These are phyloP conservation scores for Talaromyces sp. DNA, from an alignment of 2,329 filamentous ascomycete genomes.

Conservation along the genomic window DNA sequence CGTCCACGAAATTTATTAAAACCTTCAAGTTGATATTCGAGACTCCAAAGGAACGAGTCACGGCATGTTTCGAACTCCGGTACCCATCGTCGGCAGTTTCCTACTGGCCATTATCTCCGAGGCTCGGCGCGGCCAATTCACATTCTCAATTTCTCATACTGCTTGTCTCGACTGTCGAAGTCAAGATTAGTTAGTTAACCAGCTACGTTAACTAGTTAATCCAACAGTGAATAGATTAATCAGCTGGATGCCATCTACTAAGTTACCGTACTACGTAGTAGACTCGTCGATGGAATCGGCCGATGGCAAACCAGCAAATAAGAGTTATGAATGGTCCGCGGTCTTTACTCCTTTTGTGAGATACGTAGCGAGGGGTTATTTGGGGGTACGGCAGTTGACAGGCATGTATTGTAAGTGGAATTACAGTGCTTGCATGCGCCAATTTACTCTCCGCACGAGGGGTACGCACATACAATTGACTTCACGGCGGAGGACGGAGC, in stretches of 20 bases:
- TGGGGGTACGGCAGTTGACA: not conserved
- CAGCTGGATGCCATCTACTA: not conserved
- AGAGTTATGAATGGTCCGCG: not conserved
- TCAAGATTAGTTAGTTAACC: not conserved
- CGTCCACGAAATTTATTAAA: not conserved
- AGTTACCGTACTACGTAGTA: too few relatives aligned
- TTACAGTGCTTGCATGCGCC: not conserved
- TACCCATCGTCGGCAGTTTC: not conserved
- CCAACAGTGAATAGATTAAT: too few relatives aligned
- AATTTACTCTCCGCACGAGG: not conserved
- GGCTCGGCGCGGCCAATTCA: not conserved
- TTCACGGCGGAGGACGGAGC: constrained; percentile 2
- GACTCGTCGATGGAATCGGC: not conserved
- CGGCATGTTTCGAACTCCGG: not conserved
- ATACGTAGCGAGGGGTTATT: too few relatives aligned
- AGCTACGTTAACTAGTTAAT: too few relatives aligned
- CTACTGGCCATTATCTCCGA: constrained; percentile 1
- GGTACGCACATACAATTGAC: not conserved
- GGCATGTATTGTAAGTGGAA: not conserved
- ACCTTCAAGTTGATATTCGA: too few relatives aligned
- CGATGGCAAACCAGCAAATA: not conserved
- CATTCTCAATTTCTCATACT: not conserved
- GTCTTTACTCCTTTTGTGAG: not conserved
- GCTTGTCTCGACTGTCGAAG: not conserved
- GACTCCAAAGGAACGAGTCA: not conserved